Conservation (phyloP, 2,329 filamentous ascomycete species). For the Xylaria sp. region DNA sequence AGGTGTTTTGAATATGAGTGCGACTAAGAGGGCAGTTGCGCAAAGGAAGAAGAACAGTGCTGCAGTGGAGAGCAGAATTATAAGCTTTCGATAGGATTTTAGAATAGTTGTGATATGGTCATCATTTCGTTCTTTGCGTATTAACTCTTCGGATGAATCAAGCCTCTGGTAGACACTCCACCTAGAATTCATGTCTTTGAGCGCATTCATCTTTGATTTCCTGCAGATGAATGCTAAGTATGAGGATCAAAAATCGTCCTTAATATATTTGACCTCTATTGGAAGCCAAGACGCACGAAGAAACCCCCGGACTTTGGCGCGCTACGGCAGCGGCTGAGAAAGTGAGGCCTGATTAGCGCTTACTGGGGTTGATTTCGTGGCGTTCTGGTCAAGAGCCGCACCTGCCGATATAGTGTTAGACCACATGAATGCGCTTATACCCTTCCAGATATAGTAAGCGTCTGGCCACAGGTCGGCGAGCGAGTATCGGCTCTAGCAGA, state of each 20-base stretch:
- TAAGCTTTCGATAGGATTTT: constrained; percentile 21
- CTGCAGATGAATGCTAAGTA: neutral
- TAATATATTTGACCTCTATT: neutral
- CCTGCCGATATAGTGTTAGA: constrained; percentile 19
- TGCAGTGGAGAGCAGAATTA: constrained; percentile 1
- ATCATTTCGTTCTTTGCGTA: constrained; percentile 11
- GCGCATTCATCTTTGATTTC: constrained; percentile 15
- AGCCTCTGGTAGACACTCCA: constrained; percentile 25
- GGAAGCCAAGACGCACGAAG: neutral
- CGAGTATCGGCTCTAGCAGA: neutral
- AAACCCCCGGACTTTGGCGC: neutral
- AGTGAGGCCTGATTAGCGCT: constrained; percentile 12
- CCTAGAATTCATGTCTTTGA: constrained; percentile 16
- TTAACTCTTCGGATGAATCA: constrained; percentile 19
- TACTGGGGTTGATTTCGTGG: constrained; percentile 11
- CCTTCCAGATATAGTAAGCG: neutral
- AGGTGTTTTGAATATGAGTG: constrained; percentile 10
- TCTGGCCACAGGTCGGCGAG: neutral
- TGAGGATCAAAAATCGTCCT: neutral
- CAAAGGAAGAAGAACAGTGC: constrained; percentile 6
- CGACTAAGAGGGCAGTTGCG: constrained; percentile 1
- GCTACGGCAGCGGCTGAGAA: neutral
- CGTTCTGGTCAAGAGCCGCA: neutral
- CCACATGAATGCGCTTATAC: neutral
- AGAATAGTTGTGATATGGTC: neutral